Conservation (phyloP, 2,329 filamentous ascomycete genomes). For the Colletotrichum sp. region DNA sequence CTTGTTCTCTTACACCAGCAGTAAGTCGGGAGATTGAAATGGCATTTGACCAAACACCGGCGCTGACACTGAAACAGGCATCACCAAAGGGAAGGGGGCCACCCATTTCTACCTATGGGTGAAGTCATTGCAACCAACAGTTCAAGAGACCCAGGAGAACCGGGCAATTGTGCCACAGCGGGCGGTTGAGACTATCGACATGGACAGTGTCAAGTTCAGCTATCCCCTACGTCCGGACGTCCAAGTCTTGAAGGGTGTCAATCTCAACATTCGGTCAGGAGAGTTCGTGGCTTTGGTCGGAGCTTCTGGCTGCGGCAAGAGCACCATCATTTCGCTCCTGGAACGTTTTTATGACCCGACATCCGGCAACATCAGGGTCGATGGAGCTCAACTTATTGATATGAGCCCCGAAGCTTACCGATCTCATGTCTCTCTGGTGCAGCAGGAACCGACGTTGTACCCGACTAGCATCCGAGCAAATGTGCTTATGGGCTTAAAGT, state of each 20-base stretch:
- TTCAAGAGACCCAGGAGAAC: neutral
- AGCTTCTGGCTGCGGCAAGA: slow-evolving; percentile 63
- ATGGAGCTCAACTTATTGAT: slow-evolving; percentile 30
- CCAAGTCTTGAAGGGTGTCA: neutral
- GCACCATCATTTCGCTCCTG: slow-evolving; percentile 60
- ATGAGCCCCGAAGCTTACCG: neutral
- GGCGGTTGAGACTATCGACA: neutral
- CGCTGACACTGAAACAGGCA: neutral
- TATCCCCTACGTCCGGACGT: neutral
- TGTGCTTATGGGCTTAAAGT: slow-evolving; percentile 50
- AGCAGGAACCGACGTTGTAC: slow-evolving; percentile 11
- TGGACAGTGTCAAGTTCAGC: neutral
- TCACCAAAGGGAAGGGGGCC: neutral
- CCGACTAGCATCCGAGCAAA: slow-evolving; percentile 59
- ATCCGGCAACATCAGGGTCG: neutral
- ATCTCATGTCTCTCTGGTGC: neutral
- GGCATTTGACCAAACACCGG: neutral
- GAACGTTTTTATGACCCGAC: slow-evolving; percentile 43
- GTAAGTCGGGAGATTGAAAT: neutral
- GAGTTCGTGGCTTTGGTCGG: slow-evolving; percentile 60
- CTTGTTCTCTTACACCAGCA: slow-evolving; percentile 4
- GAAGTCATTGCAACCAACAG: neutral
- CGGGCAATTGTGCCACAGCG: neutral
- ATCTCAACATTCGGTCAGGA: slow-evolving; percentile 34
- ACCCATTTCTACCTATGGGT: neutral